These are phyloP conservation scores for Rubia balearica DNA, from an alignment of 305 asterid species.

Conservation along the genomic window DNA sequence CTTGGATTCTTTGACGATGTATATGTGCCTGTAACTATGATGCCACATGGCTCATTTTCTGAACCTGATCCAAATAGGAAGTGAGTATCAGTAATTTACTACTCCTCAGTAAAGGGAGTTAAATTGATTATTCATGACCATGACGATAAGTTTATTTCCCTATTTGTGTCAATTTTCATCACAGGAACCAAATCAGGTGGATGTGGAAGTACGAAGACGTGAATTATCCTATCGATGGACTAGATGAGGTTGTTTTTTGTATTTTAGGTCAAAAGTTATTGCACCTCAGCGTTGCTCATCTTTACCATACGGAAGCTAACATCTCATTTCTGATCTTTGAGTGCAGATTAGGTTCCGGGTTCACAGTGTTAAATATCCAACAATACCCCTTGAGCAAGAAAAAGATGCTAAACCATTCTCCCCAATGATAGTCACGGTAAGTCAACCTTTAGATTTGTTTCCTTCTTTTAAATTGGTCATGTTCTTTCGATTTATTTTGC, in stretches of 20 bases:
- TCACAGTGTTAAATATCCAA: conserved; percentile 52
- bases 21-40: conserved; percentile 50
- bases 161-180: conserved; percentile 14
- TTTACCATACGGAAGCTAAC: conserved; percentile 4
- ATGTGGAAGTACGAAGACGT: conserved; percentile 50
- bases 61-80: conserved; percentile 57
- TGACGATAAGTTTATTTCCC: conserved; percentile 15
- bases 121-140: not conserved
- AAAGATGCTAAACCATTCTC: conserved; percentile 53
- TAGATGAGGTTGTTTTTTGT: conserved; percentile 51
- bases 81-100: conserved; percentile 34
- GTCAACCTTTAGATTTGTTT: conserved; percentile 17
- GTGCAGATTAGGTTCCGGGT: conserved; percentile 77
- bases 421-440: conserved; percentile 77
- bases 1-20: conserved; percentile 87
- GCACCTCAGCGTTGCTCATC: conserved; percentile 11
- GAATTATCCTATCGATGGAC: conserved; percentile 47
- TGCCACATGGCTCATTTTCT: conserved; percentile 45
- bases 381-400: conserved; percentile 53
- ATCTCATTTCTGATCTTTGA: conserved; percentile 14
- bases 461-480: not conserved
- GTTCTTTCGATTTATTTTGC: not conserved
- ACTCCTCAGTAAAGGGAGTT: conserved; percentile 5
- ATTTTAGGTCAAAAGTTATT: conserved; percentile 4
- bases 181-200: conserved; percentile 61